Evolutionary conservation across 2,329 filamentous ascomycete genomes (phyloP), one percentile per base, ranked within the genome.

Genomic region (Fusarium sp.): DNA sequence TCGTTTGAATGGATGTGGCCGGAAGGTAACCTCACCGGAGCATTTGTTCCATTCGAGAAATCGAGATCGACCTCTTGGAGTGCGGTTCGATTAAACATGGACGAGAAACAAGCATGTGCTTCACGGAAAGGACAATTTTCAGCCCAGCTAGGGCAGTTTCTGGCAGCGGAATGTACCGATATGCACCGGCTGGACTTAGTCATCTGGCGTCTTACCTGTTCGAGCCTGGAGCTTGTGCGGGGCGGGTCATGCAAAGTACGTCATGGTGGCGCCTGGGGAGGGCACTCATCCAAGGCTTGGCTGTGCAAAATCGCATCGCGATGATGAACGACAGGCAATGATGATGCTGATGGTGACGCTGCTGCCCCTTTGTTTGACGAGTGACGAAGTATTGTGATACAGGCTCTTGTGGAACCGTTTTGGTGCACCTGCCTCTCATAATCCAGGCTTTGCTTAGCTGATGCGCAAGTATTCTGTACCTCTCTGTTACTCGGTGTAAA

Each of bases 331-430:
- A 76, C 68, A 67, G 51, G 47, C 61, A 47, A 69, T 73, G 71
- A 73, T 71, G 71, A 74, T 72, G 73, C 50, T 59, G 60, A 59
- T 64, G 69, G 68, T 76, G 70, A 76, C 63, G 71, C 71, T 61
- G 48, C 64, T 65, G 61, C 51, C 53, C 59, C 57, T 61, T 72
- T 53, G 24, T 50, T 50, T 50, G 30, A 36, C 20, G 28, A 39
- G 50, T 48, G n/a, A 38, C 26, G 26, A 70, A 54, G 64, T 70
- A 65, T 35, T 51, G 11, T 24, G 39, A 28, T 72, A 73, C 65
- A 38, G 31, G 20, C 15, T 11, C 33, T 31, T 56, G 71, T 62
- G 70, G 66, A 53, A 72, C 65, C 54, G 26, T 30, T 61, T 41
- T 35, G 58, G 44, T 30, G 44, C 38, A 16, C 15, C 41, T 39